These are phyloP conservation scores for Bolboschoenoplectus hybrid DNA, from an alignment of 202 grass and related monocot genomes.

Conservation along the genomic window DNA sequence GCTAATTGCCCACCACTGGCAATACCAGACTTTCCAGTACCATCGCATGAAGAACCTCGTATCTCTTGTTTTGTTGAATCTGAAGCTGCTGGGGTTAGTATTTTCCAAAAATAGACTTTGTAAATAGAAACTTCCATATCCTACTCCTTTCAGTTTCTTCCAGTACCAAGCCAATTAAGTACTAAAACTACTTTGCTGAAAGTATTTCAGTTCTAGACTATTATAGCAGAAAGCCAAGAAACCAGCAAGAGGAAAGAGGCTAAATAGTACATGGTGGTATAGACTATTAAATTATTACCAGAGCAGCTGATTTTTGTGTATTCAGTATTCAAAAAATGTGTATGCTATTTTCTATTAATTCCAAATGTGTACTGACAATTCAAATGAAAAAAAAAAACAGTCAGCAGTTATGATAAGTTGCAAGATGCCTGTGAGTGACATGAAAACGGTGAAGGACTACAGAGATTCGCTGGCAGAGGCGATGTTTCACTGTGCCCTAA, in stretches of 20 bases:
- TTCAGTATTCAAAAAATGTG: not conserved
- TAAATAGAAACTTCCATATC: conserved; percentile 7
- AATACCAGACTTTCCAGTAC: conserved; percentile 82
- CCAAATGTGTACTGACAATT: conserved; percentile 12
- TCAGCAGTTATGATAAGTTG: conserved; percentile 97
- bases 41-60: conserved; percentile 85
- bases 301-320: conserved; percentile 27
- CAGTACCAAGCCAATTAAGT: not conserved
- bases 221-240: conserved; percentile 17
- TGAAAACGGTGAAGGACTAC: conserved; percentile 91
- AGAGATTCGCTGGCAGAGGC: conserved; percentile 84
- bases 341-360: conserved; percentile 39
- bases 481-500: conserved; percentile 97
- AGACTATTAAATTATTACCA: conserved; percentile 15
- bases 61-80: conserved; percentile 99
- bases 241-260: conserved; percentile 1
- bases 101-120: conserved; percentile 21
- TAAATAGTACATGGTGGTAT: not conserved
- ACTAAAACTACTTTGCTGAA: not conserved
- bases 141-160: not conserved
- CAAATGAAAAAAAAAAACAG: conserved; percentile 51
- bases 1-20: conserved; percentile 48
- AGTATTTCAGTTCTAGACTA: conserved; percentile 6
- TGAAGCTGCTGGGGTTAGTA: conserved; percentile 92
- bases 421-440: conserved; percentile 80